Conservation (phyloP, 2,329 filamentous ascomycete species). For the Sphaerostilbella broomeana region DNA sequence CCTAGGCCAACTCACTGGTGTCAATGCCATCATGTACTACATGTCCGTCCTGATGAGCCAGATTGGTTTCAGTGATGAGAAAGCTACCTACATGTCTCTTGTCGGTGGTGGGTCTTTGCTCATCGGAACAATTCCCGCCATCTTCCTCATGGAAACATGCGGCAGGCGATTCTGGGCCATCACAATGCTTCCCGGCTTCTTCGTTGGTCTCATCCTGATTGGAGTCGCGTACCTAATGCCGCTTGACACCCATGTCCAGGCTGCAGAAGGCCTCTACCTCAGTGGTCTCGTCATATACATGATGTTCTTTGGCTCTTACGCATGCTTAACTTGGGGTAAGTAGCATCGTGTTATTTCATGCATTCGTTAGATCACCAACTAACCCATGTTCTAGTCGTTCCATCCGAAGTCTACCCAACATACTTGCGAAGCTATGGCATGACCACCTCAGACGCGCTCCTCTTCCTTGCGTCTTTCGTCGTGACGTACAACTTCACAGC, state of each 20-base stretch:
- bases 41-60: conserved; percentile 61
- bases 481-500: conserved; percentile 69
- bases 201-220: conserved; percentile 61
- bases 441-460: conserved; percentile 60
- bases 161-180: conserved; percentile 71
- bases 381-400: conserved; percentile 38
- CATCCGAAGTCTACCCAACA: conserved; percentile 64
- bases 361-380: not conserved
- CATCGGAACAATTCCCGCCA: conserved; percentile 60
- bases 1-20: conserved; percentile 63
- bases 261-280: conserved; percentile 56
- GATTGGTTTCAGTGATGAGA: conserved; percentile 57
- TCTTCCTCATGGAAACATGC: conserved; percentile 65
- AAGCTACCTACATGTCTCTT: conserved; percentile 67
- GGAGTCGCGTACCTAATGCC: conserved; percentile 56
- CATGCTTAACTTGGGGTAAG: conserved; percentile 52
- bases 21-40: conserved; percentile 67
- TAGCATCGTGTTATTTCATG: not conserved
- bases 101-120: conserved; percentile 63
- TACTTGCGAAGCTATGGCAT: conserved; percentile 69
- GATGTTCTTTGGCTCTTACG: conserved; percentile 61
- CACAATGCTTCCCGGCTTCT: conserved; percentile 64
- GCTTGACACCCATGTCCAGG: conserved; percentile 36
- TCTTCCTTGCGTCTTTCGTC: conserved; percentile 66
- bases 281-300: conserved; percentile 63